A percentile compares a stretch with the other conserved stretches of the same genome.
Evolutionary conservation across 1,284 basidiomycete genomes (phyloP).

Genomic region (Fomitopsis betulina): DNA sequence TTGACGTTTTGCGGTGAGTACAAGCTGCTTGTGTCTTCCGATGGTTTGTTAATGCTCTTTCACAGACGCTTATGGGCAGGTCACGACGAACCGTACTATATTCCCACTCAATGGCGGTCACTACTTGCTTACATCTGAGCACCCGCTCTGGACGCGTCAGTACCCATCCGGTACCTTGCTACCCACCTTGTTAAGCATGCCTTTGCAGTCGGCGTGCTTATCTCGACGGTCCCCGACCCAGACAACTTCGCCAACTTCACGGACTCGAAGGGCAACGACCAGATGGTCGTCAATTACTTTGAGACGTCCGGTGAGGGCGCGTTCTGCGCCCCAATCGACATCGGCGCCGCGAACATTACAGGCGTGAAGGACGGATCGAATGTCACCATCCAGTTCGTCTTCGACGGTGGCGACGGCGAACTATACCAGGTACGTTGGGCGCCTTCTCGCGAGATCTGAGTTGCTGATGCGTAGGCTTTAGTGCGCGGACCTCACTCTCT

Average conservation of each 20-base stretch:
- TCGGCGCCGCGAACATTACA: constrained; percentile 44
- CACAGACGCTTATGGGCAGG: constrained; percentile 47
- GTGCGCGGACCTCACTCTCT: constrained; percentile 70
- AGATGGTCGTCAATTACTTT: constrained; percentile 42
- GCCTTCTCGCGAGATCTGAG: not conserved
- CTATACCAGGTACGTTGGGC: constrained; percentile 57
- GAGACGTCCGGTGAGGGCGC: constrained; percentile 46
- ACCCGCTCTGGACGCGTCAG: constrained; percentile 51
- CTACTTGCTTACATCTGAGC: constrained; percentile 55
- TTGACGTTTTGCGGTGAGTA: constrained; percentile 50
- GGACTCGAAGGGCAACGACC: constrained; percentile 16
- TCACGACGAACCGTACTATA: constrained; percentile 44
- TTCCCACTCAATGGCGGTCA: constrained; percentile 61
- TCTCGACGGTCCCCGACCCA: constrained; percentile 56
- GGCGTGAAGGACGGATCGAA: constrained; percentile 51
- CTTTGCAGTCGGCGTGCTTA: constrained; percentile 43
- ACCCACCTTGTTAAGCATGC: not conserved
- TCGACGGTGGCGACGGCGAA: constrained; percentile 60
- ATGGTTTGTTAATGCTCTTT: not conserved
- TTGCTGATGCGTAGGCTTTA: constrained; percentile 20
- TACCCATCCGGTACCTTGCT: constrained; percentile 3
- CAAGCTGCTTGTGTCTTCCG: not conserved
- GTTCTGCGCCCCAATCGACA: constrained; percentile 59
- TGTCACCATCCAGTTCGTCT: constrained; percentile 58
- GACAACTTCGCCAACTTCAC: constrained; percentile 54